A percentile compares a stretch with the other conserved stretches of the same genome.
These are phyloP conservation scores for Dendrocalamus latiflorus DNA, from an alignment of 202 grass and related monocot species.

Conservation along the genomic window DNA sequence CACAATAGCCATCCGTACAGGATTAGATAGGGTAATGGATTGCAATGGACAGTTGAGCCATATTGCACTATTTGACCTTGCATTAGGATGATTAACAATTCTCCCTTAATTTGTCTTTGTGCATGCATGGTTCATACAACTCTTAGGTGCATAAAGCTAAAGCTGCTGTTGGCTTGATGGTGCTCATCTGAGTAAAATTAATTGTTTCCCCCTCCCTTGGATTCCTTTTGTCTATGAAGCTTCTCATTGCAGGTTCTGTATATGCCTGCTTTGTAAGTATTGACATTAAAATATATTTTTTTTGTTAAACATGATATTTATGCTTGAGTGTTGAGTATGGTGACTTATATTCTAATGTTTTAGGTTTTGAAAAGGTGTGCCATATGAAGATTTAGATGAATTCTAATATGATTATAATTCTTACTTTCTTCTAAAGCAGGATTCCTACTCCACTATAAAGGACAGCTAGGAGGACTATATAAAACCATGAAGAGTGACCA, in stretches of 20 bases:
- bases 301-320: not conserved
- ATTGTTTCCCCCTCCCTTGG: not conserved
- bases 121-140: slow-evolving; percentile 13
- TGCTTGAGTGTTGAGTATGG: not conserved
- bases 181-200: not conserved
- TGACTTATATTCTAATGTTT: no score
- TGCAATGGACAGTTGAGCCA: not conserved
- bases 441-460: no score
- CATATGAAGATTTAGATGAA: no score
- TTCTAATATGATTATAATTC: no score
- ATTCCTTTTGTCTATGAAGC: not conserved
- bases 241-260: not conserved
- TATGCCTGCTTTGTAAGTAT: not conserved
- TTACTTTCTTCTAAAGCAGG: no score
- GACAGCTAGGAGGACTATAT: no score
- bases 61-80: not conserved
- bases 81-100: not conserved
- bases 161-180: not conserved
- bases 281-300: not conserved
- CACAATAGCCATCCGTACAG: no score
- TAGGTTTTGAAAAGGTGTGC: no score
- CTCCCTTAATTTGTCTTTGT: not conserved
- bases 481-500: no score
- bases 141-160: not conserved
- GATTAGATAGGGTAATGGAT: no score